These are phyloP conservation scores for Leccinum subfulvum DNA, from an alignment of 1,284 basidiomycete genomes.

Conservation along the genomic window DNA sequence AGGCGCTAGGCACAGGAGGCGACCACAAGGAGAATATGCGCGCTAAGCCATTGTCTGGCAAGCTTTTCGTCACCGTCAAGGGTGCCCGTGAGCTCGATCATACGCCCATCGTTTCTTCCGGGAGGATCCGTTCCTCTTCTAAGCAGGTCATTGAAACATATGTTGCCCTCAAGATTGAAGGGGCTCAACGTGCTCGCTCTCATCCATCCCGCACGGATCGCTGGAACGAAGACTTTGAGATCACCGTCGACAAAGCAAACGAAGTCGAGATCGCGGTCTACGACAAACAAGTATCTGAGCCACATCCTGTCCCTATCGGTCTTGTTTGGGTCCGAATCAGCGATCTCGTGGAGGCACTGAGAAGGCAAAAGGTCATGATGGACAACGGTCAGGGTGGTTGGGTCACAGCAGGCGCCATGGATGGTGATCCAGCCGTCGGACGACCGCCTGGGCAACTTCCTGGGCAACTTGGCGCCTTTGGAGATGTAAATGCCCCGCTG, in stretches of 20 bases:
- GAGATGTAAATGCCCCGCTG: constrained; percentile 59
- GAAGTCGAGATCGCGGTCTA: constrained; percentile 98
- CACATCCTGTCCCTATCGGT: constrained; percentile 86
- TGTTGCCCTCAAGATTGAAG: constrained; percentile 95
- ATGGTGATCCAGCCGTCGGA: constrained; percentile 48
- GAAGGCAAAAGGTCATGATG: constrained; percentile 88
- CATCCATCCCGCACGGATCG: constrained; percentile 92
- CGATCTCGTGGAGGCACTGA: constrained; percentile 92
- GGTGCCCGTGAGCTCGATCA: constrained; percentile 95
- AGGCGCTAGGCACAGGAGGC: constrained; percentile 66
- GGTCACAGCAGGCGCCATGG: constrained; percentile 90
- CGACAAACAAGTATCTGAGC: constrained; percentile 84
- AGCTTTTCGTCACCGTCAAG: constrained; percentile 85
- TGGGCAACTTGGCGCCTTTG: constrained; percentile 33
- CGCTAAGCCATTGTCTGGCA: constrained; percentile 92
- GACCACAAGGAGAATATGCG: constrained; percentile 89
- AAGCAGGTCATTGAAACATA: constrained; percentile 85
- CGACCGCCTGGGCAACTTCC: constrained; percentile 36
- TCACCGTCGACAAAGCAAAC: constrained; percentile 96
- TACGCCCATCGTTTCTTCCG: constrained; percentile 65
- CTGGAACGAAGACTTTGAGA: constrained; percentile 98
- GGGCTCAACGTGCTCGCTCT: constrained; percentile 88
- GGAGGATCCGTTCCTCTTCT: constrained; percentile 68
- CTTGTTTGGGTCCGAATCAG: constrained; percentile 94
- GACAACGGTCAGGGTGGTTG: constrained; percentile 87